A percentile compares a stretch with the other conserved stretches of the same genome.
Conservation (phyloP, 1,284 basidiomycete genomes). For the Lentinus polychrous region DNA sequence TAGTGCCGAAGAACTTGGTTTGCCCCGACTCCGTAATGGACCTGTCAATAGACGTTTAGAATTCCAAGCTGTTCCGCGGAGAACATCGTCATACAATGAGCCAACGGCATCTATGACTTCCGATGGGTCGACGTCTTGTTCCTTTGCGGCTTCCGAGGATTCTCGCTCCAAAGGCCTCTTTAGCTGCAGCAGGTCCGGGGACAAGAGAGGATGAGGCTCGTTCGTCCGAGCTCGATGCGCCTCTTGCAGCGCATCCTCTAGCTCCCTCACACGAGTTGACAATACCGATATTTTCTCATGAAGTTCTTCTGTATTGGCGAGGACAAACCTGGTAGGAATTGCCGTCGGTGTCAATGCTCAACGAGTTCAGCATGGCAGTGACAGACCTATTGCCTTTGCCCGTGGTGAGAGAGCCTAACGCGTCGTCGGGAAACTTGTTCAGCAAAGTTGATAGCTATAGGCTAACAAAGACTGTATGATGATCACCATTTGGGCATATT, state of each 20-base stretch:
- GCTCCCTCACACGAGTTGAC: constrained; percentile 49
- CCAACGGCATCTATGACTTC: constrained; percentile 56
- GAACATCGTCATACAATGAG: constrained; percentile 42
- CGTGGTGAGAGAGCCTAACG: constrained; percentile 59
- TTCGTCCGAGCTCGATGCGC: constrained; percentile 39
- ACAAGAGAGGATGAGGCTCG: constrained; percentile 48
- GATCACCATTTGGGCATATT: constrained; percentile 40
- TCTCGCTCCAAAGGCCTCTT: constrained; percentile 56
- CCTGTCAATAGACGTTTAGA: constrained; percentile 25
- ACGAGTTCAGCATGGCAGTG: background rate
- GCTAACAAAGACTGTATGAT: constrained; percentile 1
- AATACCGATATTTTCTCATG: constrained; percentile 61
- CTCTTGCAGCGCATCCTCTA: constrained; percentile 56
- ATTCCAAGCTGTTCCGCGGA: background rate
- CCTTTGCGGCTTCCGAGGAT: constrained; percentile 20
- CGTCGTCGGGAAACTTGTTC: constrained; percentile 8
- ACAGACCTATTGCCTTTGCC: constrained; percentile 60
- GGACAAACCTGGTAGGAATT: constrained; percentile 42
- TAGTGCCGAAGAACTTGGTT: constrained; percentile 56
- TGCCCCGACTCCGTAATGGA: constrained; percentile 55
- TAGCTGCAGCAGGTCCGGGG: constrained; percentile 52
- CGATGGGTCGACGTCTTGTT: constrained; percentile 34
- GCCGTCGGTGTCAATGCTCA: background rate
- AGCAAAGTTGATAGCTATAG: constrained; percentile 5
- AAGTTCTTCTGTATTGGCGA: constrained; percentile 60